Evolutionary conservation across 495 filamentous ascomycete species (phyloP).

Genomic region (Penicillium angulare): DNA sequence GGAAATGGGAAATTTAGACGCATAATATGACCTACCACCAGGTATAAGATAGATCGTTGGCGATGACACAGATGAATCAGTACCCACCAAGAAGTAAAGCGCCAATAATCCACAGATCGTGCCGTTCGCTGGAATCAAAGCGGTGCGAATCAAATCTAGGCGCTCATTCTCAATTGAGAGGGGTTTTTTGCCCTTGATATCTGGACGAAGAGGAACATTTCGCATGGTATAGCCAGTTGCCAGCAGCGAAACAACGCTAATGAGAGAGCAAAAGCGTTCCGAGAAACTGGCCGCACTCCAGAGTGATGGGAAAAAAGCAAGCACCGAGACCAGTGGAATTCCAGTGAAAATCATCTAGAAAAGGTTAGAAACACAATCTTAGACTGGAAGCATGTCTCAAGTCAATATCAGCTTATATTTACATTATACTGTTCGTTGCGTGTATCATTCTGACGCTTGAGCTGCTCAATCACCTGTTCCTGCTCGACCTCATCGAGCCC

Average conservation of each 20-base stretch:
- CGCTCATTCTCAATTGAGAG: conserved; percentile 15
- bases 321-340: conserved; percentile 51
- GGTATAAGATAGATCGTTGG: conserved; percentile 35
- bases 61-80: conserved; percentile 13
- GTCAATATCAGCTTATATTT: conserved; percentile 16
- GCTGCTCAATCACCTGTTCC: conserved; percentile 61
- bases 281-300: conserved; percentile 22
- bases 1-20: neutral
- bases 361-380: conserved; percentile 3
- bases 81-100: conserved; percentile 17
- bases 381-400: too few species aligned
- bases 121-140: conserved; percentile 25
- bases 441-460: conserved; percentile 54
- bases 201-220: conserved; percentile 30
- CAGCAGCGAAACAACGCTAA: conserved; percentile 58
- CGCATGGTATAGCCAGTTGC: conserved; percentile 55
- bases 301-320: conserved; percentile 54
- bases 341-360: conserved; percentile 52
- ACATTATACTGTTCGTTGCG: conserved; percentile 61
- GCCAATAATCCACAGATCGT: conserved; percentile 26
- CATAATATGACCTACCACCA: conserved; percentile 27
- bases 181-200: conserved; percentile 33
- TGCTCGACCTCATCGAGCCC: conserved; percentile 73
- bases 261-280: conserved; percentile 46
- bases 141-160: conserved; percentile 8